Evolutionary conservation across 257 asterid genomes (phyloP), one percentile per base, ranked within the genome.

Genomic region (Leptodermis oblonga): DNA sequence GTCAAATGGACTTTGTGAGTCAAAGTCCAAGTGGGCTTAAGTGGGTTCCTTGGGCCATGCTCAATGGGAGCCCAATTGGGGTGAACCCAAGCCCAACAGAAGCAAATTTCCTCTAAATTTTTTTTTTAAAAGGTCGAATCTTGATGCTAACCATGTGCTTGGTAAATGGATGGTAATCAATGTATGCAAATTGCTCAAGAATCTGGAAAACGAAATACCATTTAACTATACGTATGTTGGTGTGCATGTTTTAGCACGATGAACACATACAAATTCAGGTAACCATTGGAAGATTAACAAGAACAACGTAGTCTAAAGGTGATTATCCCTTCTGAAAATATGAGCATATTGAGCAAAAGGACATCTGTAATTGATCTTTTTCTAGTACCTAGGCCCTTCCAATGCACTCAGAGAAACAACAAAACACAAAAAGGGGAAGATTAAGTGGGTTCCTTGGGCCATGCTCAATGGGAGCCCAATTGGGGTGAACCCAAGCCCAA

Each of bases 121-220:
- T n/a, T n/a, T n/a, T n/a, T n/a, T n/a, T n/a, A 65, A 53, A 8
- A 11, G 45, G 15, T 26, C 63, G 23, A n/a, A 28, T 58, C 3
- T 59, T 55, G 41, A 70, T 36, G 59, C 34, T 23, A 37, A 73
- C 73, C 51, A 73, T 26, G 73, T 65, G 72, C 68, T 51, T 37
- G 13, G 65, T 28, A 33, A 52, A n/a, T n/a, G n/a, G n/a, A n/a
- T n/a, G n/a, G 49, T 23, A 51, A 59, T 52, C 46, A 63, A 49
- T 10, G 34, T 64, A 65, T 12, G n/a, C 60, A 67, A 18, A 70
- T 20, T 46, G 78, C 52, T 26, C 49, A 3, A 30, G 25, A 39
- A 70, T 31, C 17, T 18, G 54, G 39, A 13, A 37, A 12, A 58
- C 64, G n/a, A 23, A 30, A 45, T 56, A 61, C 48, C 23, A 61